Evolutionary conservation across 2,329 filamentous ascomycete species (phyloP).

Genomic region (Fragosphaeria purpurea): DNA sequence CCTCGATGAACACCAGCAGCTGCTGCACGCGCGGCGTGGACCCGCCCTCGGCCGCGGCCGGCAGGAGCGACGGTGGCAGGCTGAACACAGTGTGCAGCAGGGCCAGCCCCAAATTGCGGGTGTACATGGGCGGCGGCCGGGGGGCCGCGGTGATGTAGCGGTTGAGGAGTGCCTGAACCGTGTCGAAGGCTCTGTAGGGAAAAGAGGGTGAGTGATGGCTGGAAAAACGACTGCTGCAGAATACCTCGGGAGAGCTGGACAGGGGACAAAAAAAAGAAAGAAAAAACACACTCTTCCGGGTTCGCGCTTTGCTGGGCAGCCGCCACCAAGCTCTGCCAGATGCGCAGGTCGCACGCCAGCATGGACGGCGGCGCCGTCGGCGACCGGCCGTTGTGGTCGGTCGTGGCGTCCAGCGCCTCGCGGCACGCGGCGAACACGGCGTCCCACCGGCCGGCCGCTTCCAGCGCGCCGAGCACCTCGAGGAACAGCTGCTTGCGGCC

Average conservation of each 20-base stretch:
- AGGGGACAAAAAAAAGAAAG: too few relatives aligned
- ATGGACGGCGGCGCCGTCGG: conserved; percentile 22
- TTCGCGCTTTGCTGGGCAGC: conserved; percentile 21
- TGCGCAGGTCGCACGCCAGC: conserved; percentile 33
- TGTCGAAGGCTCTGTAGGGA: conserved; percentile 16
- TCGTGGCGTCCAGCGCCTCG: conserved; percentile 29
- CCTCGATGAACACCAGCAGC: conserved; percentile 22
- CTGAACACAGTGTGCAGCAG: conserved; percentile 22
- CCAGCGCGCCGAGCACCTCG: conserved; percentile 29
- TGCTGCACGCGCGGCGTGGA: conserved; percentile 21
- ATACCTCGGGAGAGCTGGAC: too few relatives aligned
- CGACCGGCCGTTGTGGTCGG: conserved; percentile 23
- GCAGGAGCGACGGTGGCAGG: conserved; percentile 15
- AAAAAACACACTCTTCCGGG: conserved; percentile 14
- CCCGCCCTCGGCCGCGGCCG: conserved; percentile 4
- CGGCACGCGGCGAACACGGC: conserved; percentile 33
- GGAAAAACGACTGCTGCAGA: neutral
- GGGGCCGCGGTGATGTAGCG: conserved; percentile 17
- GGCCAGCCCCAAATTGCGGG: conserved; percentile 24
- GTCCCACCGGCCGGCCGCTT: conserved; percentile 30
- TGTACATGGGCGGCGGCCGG: conserved; percentile 22
- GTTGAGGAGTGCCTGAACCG: conserved; percentile 19
- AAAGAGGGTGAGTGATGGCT: neutral
- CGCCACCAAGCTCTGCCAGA: conserved; percentile 24
- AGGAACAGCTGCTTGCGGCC: conserved; percentile 38